Evolutionary conservation across 208 protist genomes (phyloP).

Genomic region (Leptomonas seymouri): DNA sequence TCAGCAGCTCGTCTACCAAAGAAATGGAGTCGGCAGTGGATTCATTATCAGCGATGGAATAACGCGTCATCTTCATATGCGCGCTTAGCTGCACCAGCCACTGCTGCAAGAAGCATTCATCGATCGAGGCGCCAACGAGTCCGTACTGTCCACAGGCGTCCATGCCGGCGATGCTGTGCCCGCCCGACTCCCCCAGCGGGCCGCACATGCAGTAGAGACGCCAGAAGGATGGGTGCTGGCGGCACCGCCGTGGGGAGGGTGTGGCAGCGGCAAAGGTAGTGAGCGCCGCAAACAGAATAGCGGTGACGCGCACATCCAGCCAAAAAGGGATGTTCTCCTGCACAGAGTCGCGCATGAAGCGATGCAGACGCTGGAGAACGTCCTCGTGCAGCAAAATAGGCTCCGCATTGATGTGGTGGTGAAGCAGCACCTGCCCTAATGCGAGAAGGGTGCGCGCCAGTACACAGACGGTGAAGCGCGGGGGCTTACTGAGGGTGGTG

Average conservation of each 20-base stretch:
- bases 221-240: conserved; percentile 47
- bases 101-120: conserved; percentile 36
- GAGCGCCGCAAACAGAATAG: conserved; percentile 65
- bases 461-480: conserved; percentile 62
- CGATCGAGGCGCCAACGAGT: conserved; percentile 46
- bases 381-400: conserved; percentile 38
- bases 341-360: conserved; percentile 59
- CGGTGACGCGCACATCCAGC: conserved; percentile 80
- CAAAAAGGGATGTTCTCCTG: conserved; percentile 87
- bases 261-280: conserved; percentile 64
- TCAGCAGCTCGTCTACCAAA: conserved; percentile 44
- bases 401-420: conserved; percentile 18
- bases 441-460: conserved; percentile 60
- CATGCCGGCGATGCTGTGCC: conserved; percentile 40
- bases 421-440: conserved; percentile 41
- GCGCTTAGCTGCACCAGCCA: conserved; percentile 25
- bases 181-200: conserved; percentile 69
- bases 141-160: conserved; percentile 57
- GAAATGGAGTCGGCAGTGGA: background rate
- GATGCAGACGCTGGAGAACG: conserved; percentile 36
- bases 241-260: conserved; percentile 23
- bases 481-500: conserved; percentile 39
- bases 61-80: background rate
- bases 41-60: too few species aligned
- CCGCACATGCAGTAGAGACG: conserved; percentile 74